These are phyloP conservation scores for Vanrija humicola DNA, from an alignment of 1,284 basidiomycete species.

Conservation along the genomic window DNA sequence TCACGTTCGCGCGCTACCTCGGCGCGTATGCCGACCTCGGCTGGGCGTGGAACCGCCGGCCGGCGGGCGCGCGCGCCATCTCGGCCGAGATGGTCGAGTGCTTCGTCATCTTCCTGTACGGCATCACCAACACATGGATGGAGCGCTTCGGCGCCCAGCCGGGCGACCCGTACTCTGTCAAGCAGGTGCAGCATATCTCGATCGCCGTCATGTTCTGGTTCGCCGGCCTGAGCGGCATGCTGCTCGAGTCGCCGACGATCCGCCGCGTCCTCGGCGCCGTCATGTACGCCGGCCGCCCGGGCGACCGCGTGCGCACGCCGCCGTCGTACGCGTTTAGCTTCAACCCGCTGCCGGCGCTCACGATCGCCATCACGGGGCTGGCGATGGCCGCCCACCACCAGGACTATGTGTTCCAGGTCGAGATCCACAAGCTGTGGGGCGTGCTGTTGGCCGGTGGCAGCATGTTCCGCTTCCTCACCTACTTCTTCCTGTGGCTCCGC, in stretches of 20 bases:
- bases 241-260: constrained; percentile 73
- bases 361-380: constrained; percentile 86
- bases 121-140: constrained; percentile 93
- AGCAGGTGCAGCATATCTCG: constrained; percentile 90
- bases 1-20: constrained; percentile 85
- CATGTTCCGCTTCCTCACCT: constrained; percentile 60
- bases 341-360: constrained; percentile 90
- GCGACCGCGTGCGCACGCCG: constrained; percentile 55
- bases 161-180: constrained; percentile 83
- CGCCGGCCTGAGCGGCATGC: constrained; percentile 83
- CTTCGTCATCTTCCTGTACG: constrained; percentile 81
- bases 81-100: constrained; percentile 88
- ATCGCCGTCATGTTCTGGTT: constrained; percentile 90
- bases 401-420: constrained; percentile 66
- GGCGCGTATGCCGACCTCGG: constrained; percentile 83
- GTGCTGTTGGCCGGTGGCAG: constrained; percentile 75
- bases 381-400: constrained; percentile 96
- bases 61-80: constrained; percentile 45
- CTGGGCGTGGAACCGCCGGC: constrained; percentile 84
- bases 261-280: constrained; percentile 51
- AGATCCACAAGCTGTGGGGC: constrained; percentile 90
- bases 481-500: constrained; percentile 88
- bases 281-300: constrained; percentile 14
- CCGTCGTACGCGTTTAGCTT: constrained; percentile 73
- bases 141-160: constrained; percentile 80